Evolutionary conservation across 495 filamentous ascomycete species (phyloP), one percentile per base, ranked within the genome.

Genomic region (Xylaria sp.): DNA sequence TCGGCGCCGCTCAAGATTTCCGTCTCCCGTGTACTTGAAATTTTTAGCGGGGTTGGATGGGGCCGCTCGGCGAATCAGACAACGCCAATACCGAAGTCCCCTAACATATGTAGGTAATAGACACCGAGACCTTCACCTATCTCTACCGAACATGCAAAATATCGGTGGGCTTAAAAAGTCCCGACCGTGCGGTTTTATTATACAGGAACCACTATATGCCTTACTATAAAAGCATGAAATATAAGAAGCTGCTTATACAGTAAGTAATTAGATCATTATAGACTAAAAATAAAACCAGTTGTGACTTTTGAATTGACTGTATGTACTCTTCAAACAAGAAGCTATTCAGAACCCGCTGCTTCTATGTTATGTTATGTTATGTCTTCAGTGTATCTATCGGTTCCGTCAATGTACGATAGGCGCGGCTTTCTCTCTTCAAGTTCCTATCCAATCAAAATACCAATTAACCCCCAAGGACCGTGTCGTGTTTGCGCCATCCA

Each of bases 41-140:
- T 78, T 81, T 83, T 78, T 75, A 76, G 79, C 72, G 72, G 72
- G 76, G 12, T 63, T 50, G 24, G 37, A 35, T 9, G 6, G 65
- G 65, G 52, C 11, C 2, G 14, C 46, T 69, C 33, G 9, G 21
- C 67, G 67, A 69, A 69, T 69, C 67, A 69, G 57, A 57, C 14
- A 29, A 12, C 50, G 11, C 33, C 6, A 17, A 63, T 21, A 52
- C 3, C 24, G 3, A 44, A 19, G n/a, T n/a, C n/a, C n/a, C n/a
- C n/a, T n/a, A n/a, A n/a, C n/a, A n/a, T n/a, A n/a, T n/a, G n/a
- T n/a, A n/a, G n/a, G n/a, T 19, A 59, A 44, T n/a, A n/a, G 21
- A 33, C 58, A 52, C 58, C 46, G 41, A 52, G 46, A 5, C 44
- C 44, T 19, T 11, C 1, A 50, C 12, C 46, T 9, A 48, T 7